Conservation (phyloP, 805 yeast genomes). For the Yarrowia alimentaria region DNA sequence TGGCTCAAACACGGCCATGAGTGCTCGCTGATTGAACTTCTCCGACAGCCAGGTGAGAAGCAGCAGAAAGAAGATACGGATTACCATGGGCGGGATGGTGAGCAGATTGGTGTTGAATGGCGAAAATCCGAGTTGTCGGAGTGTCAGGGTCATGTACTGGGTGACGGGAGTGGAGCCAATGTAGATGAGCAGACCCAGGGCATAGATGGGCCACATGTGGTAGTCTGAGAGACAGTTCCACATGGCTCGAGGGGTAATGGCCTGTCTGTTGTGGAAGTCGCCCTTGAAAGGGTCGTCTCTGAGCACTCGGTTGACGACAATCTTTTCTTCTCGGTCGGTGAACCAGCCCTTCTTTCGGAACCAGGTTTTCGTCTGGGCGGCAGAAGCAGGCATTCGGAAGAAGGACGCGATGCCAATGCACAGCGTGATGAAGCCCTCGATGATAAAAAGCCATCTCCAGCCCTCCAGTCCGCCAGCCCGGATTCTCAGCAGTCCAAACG, state of each 20-base stretch:
- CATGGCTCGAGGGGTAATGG: slow-evolving; percentile 46
- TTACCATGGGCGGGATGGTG: slow-evolving; percentile 41
- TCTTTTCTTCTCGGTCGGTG: slow-evolving; percentile 54
- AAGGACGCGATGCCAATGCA: slow-evolving; percentile 50
- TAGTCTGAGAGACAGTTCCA: slow-evolving; percentile 47
- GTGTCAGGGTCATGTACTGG: slow-evolving; percentile 49
- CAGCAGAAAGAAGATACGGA: slow-evolving; percentile 17
- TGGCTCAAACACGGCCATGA: slow-evolving; percentile 28
- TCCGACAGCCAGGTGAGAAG: slow-evolving; percentile 24
- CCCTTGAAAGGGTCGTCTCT: slow-evolving; percentile 66
- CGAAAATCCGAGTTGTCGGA: slow-evolving; percentile 51
- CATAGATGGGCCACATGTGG: slow-evolving; percentile 56
- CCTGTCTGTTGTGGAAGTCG: slow-evolving; percentile 62
- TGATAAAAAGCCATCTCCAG: slow-evolving; percentile 67
- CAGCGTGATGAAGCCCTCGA: slow-evolving; percentile 61
- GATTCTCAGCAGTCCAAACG: slow-evolving; percentile 54
- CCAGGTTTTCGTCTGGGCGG: slow-evolving; percentile 52
- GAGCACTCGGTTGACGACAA: slow-evolving; percentile 56
- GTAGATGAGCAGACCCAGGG: slow-evolving; percentile 48
- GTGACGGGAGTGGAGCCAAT: slow-evolving; percentile 42
- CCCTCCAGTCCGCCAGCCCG: slow-evolving; percentile 38
- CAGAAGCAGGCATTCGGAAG: slow-evolving; percentile 54
- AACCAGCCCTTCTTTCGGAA: slow-evolving; percentile 53
- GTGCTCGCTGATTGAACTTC: slow-evolving; percentile 29
- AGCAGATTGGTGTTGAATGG: slow-evolving; percentile 54